These are phyloP conservation scores for Solanum chiquidenum DNA, from an alignment of 257 asterid genomes.

Conservation along the genomic window DNA sequence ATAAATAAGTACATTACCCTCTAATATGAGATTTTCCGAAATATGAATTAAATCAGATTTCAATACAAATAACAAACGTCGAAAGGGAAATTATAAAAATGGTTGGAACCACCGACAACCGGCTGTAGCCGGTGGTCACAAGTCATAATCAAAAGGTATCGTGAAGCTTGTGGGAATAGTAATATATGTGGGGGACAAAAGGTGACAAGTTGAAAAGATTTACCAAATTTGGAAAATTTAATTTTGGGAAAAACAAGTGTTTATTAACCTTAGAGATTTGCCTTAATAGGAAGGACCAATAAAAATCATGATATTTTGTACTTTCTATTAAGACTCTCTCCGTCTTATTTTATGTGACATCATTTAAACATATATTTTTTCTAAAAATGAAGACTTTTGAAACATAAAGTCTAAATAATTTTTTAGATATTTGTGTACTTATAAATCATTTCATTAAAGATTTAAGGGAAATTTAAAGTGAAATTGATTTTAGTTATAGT, in stretches of 20 bases:
- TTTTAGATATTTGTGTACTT: no score
- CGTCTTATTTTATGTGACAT: no score
- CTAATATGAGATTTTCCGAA: no score
- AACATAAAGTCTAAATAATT: no score
- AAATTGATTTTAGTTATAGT: no score
- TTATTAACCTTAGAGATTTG: neutral
- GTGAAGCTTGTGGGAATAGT: neutral
- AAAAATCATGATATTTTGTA: neutral
- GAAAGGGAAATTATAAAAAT: no score
- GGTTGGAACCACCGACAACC: neutral
- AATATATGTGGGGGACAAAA: neutral
- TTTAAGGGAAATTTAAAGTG: no score
- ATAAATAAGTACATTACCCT: fast-evolving
- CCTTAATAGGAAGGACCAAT: neutral
- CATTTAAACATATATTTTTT: no score
- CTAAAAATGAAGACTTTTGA: fast-evolving
- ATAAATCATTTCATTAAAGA: no score
- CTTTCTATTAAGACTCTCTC: neutral
- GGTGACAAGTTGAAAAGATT: neutral
- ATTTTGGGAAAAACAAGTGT: neutral
- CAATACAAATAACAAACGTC: no score
- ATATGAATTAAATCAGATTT: fast-evolving
- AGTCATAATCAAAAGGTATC: neutral
- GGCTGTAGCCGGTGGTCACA: neutral
- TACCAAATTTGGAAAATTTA: neutral